A percentile compares a stretch with the other conserved stretches of the same genome.
phyloP scores from a whole-genome alignment of 164 flowering plant species.

The Litsea cubeba region DNA sequence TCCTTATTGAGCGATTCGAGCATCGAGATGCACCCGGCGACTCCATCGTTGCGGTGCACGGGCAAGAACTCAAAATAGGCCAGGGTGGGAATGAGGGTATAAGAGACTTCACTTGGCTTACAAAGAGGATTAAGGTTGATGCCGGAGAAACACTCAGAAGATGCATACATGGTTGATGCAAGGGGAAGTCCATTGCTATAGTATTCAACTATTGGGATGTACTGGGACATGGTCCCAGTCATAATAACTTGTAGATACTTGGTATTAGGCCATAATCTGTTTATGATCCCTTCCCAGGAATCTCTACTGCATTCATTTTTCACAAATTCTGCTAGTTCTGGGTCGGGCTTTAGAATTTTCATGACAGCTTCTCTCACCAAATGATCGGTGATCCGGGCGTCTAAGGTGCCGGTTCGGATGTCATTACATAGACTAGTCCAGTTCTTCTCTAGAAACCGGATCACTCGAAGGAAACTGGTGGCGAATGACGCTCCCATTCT shows the following conservation, averaged over 20 bases:
- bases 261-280: conserved; percentile 90
- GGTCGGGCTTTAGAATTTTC: conserved; percentile 61
- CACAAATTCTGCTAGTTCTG: conserved; percentile 68
- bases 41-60: conserved; percentile 42
- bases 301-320: conserved; percentile 58
- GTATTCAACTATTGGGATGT: conserved; percentile 80
- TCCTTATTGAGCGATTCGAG: conserved; percentile 30
- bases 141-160: conserved; percentile 93
- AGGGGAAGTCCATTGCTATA: conserved; percentile 87
- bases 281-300: conserved; percentile 89
- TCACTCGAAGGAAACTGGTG: conserved; percentile 90
- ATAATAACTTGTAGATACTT: conserved; percentile 93
- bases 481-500: conserved; percentile 97
- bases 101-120: conserved; percentile 80
- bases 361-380: conserved; percentile 59
- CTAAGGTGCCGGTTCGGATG: conserved; percentile 56
- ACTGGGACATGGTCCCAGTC: conserved; percentile 98
- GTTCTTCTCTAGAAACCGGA: conserved; percentile 81
- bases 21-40: conserved; percentile 12
- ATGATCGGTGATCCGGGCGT: conserved; percentile 61
- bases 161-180: conserved; percentile 96
- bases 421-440: conserved; percentile 58
- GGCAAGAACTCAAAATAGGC: conserved; percentile 93
- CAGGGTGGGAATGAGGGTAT: conserved; percentile 92
- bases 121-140: conserved; percentile 80